Percentiles rank a stretch among this genome's conserved stretches.
These are phyloP conservation scores for Cryptosporidium sp. DNA, from an alignment of 169 alveolate genomes.

Conservation along the genomic window DNA sequence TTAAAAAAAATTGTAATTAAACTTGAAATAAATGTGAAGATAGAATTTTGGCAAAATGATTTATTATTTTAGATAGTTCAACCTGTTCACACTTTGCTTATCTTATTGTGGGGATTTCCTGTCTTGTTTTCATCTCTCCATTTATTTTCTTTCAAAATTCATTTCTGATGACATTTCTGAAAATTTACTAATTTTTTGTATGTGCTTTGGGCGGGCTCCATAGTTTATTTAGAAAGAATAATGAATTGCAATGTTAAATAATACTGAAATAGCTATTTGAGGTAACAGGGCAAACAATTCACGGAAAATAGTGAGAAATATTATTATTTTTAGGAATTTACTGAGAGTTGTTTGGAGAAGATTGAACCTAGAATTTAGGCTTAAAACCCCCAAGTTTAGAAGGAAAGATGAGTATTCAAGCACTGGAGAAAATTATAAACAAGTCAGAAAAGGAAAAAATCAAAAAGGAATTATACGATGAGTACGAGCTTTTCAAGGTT, in stretches of 20 bases:
- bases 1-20: neutral
- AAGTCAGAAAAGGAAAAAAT: constrained; percentile 43
- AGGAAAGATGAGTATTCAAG: constrained; percentile 2
- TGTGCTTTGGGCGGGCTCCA: neutral
- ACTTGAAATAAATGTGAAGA: neutral
- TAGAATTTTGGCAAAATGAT: neutral
- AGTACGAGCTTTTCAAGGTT: constrained; percentile 23
- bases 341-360: neutral
- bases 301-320: neutral
- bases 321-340: too few relatives aligned
- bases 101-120: neutral
- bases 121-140: neutral
- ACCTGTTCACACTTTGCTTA: neutral
- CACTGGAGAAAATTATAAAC: constrained; percentile 16
- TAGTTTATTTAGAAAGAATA: too few relatives aligned
- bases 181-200: neutral
- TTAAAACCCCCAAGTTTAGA: neutral
- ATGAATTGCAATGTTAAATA: neutral
- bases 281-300: neutral
- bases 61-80: too few relatives aligned
- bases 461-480: constrained; percentile 28
- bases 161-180: too few relatives aligned
- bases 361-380: neutral
- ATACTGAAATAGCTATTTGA: neutral
- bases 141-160: too few relatives aligned